Evolutionary conservation across 83 land plant species (phyloP).

Genomic region (Picea engelmannii): DNA sequence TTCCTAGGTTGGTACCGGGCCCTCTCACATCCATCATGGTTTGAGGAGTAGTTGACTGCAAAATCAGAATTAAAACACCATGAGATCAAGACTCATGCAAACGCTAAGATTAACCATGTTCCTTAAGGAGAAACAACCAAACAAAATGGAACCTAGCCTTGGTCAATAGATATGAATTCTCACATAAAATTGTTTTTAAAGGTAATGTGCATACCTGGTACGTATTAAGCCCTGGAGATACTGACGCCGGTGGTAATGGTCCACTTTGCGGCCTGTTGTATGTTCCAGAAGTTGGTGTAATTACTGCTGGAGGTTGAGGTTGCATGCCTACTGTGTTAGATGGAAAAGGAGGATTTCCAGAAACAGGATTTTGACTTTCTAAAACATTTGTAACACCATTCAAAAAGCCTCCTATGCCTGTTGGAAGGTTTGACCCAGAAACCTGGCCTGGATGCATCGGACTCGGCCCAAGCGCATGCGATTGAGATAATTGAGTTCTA

Average conservation of each 20-base stretch:
- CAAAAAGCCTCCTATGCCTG: conserved; percentile 34
- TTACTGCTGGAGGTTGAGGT: background rate
- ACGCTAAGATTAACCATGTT: no score
- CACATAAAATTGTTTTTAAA: background rate
- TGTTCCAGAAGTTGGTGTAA: conserved; percentile 24
- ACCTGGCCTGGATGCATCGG: conserved; percentile 38
- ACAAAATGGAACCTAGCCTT: no score
- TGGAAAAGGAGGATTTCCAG: conserved; percentile 44
- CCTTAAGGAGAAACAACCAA: no score
- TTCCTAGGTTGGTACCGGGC: conserved; percentile 26
- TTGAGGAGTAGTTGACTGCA: conserved; percentile 31
- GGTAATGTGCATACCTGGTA: conserved; percentile 47
- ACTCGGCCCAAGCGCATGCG: conserved; percentile 53
- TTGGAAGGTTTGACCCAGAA: conserved; percentile 26
- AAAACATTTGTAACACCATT: conserved; percentile 47
- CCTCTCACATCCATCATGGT: conserved; percentile 38
- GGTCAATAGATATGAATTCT: no score
- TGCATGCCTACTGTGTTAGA: conserved; percentile 18
- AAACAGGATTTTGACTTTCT: conserved; percentile 31
- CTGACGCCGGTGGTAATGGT: conserved; percentile 24
- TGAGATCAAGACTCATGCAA: no score
- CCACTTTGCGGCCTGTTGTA: conserved; percentile 43
- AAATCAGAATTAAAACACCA: background rate
- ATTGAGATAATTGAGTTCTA: conserved; percentile 45
- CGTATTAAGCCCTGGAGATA: conserved; percentile 54